Evolutionary conservation across 805 yeast species (phyloP), one percentile per base, ranked within the genome.

Genomic region (Metschnikowia cerradonensis): DNA sequence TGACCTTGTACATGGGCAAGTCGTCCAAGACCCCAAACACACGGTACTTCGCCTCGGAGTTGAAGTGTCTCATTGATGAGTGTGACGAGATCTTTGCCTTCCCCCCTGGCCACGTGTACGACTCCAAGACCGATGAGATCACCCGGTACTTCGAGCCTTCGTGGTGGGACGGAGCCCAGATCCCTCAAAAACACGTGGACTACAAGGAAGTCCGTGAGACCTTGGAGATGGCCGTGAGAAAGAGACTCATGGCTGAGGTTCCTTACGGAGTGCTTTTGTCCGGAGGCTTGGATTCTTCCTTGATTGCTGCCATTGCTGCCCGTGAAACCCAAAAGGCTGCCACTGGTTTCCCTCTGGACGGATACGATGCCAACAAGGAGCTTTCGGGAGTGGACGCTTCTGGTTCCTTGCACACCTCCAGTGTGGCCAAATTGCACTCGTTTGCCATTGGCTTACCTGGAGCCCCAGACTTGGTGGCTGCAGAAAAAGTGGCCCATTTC

Each of bases 211-310:
- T 94, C 54, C 85, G 97, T 71, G 86, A 84, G 63, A 70, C 88
- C 45, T 80, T 94, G 67, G 99, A 94, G 72, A 75, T 86, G 74
- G 90, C 99, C 45, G 99, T 94, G 50, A 87, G 99, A 79, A 94
- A 94, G 88, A 87, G 99, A 80, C 81, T 94, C 65, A 94, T 94
- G 99, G 94, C 98, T 50, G 99, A 94, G 78, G 99, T 94, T 55
- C 98, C 99, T 50, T 94, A 89, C 71, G 99, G 99, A 76, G 99
- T 94, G 43, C 77, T 94, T 61, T 78, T 94, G 60, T 90, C 97
- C 20, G 99, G 99, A 68, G 99, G 99, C 59, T 81, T 94, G 65
- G 99, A 94, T 71, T 90, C 97, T 43, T 90, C 97, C 20, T 79
- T 94, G 71, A 94, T 94, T 68, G 99, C 99, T 17, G 72, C 99